Base-by-base conservation (phyloP, 163 green algal species). In the Scenedesmus sp. region DNA sequence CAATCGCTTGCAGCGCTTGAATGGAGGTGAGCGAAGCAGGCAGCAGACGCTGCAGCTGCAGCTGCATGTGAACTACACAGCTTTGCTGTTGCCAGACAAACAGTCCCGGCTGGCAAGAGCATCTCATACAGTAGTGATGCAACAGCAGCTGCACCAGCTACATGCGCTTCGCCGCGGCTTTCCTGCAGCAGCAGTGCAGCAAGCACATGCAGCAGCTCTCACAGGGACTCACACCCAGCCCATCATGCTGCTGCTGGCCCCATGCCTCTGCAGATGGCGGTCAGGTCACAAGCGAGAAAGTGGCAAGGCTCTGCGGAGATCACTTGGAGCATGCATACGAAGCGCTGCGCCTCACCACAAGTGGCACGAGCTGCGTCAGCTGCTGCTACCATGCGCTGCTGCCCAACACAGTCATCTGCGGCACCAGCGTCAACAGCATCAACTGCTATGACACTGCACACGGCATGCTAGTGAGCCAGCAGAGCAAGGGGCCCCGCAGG, bases 241-340 rank as follows among this genome's bases (percentile, higher is more conserved):
- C 5, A 26, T 34, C 46, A 56, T n/a, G 46, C 76, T 62, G 46
- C 34, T 46, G 34, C 34, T 26, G 16, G 2, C 10, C n/a, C 13
- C 46, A 10, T 76, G 46, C 16, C 62, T 9, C 13, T 81, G 67
- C 83, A 87, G 79, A 90, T 13, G 82, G 16, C 9, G 60, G 70
- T 2, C 55, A 56, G 2, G 66, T 93, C 23, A 87, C 83, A 9
- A 26, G 23, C 23, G 90, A 93, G 74, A n/a, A 67, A 7, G 56
- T 87, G 1, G 82, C 84, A 66, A 82, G 77, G 26, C 85, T 93
- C 16, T 90, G 83, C 56, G 90, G 90, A 10, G 90, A 93, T 9
- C 67, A 87, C 73, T 46, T 81, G 62, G 83, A 93, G 84, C 90
- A 93, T 56, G 67, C 57, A 4, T 93, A 93, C 79, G 66, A 87